Evolutionary conservation across 208 protist genomes (phyloP), one percentile per base, ranked within the genome.

Genomic region (Leishmania turanica): DNA sequence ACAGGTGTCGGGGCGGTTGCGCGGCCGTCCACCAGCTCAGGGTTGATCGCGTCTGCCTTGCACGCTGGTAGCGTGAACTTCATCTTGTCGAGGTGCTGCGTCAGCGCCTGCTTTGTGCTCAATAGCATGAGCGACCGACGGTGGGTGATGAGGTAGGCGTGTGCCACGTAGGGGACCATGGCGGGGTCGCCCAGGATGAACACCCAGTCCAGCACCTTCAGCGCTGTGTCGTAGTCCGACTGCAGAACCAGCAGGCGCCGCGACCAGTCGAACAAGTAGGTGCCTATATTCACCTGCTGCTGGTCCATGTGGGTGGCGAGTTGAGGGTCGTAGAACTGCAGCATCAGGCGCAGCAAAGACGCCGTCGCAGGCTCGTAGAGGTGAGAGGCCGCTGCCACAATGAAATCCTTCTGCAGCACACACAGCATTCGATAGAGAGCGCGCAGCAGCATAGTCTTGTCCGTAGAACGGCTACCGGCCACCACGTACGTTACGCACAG

Each of bases 301-400:
- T 91, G 91, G 78, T 98, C 96, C 54, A 98, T 84, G 87, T 97
- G 92, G 5, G 91, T 82, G 31, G 91, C 90, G 9, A 98, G 89
- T 3, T 78, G 81, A 1, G 96, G 95, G 84, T 97, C 95, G 70
- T 95, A 95, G 84, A 98, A 98, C 84, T 98, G 96, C 68, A 98
- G 90, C 65, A 98, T 75, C n/a, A 98, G 84, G n/a, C 92, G 89
- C 53, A 97, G 87, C 56, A 97, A 69, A 37, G 64, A 27, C 40
- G 65, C 51, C 21, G 84, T 82, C 34, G 80, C 81, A 1, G 75
- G 62, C 54, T 88, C 85, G 87, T 93, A 93, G 24, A 87, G 79
- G 24, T 77, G 87, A 45, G 90, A 91, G 0, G 84, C 74, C 51
- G 42, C 82, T 19, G 89, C 84, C 37, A 87, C 64, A 9, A 93